These are phyloP conservation scores for Cryptomeria japonica DNA, from an alignment of 75 land plant species.

Conservation along the genomic window DNA sequence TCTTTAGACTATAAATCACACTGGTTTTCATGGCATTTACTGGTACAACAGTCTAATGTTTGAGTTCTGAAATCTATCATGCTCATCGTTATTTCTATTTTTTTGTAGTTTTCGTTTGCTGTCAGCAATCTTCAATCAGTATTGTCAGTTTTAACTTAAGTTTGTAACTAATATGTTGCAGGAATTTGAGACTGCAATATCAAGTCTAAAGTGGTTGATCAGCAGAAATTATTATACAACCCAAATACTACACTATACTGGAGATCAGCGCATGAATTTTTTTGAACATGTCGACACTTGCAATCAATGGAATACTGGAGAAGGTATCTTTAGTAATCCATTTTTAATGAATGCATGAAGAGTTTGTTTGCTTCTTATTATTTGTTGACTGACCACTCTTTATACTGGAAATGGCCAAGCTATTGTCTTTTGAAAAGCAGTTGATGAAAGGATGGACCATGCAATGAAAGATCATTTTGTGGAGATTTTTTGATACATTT, in stretches of 20 bases:
- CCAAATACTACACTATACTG: not conserved
- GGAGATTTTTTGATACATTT: not conserved
- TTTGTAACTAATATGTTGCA: constrained; percentile 25
- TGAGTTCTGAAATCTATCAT: not conserved
- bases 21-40: not conserved
- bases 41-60: not conserved
- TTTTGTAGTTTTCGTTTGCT: not conserved
- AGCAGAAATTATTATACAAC: not conserved
- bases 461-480: not conserved
- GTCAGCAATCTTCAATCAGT: constrained; percentile 16
- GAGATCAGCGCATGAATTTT: constrained; percentile 6
- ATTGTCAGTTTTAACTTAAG: constrained; percentile 26
- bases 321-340: constrained; percentile 38
- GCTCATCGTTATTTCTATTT: not conserved
- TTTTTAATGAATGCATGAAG: constrained; percentile 9
- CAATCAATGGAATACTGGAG: constrained; percentile 65
- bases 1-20: not conserved
- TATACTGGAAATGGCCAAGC: not conserved
- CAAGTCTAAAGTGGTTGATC: constrained; percentile 9
- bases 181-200: constrained; percentile 30
- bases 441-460: not conserved
- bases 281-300: constrained; percentile 60
- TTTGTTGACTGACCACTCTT: not conserved
- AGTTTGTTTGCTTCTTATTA: not conserved
- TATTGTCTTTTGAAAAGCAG: not conserved